Evolutionary conservation across 495 filamentous ascomycete genomes (phyloP), one percentile per base, ranked within the genome.

Genomic region (Apiosordaria backusii): DNA sequence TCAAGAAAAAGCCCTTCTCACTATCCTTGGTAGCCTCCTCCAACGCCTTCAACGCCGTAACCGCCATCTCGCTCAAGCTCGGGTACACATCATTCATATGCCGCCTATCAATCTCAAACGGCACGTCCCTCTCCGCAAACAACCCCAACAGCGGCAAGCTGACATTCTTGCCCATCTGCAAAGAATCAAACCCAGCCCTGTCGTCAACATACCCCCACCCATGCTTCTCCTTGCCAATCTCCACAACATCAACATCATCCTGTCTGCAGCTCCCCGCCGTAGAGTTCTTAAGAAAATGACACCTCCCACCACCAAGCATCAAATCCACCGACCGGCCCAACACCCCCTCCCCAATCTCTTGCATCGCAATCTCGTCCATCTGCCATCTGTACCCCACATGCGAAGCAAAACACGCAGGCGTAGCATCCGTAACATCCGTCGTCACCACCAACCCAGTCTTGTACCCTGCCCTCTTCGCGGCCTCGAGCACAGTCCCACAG

Each of bases 1-100:
- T 96, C 65, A 99, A 76, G 80, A 99, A 98, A 83, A 99, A 99
- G 1, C 95, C 95, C 76, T 97, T 86, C 24, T 97, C 92, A 62
- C 85, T 91, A 72, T 92, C 84, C 72, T 86, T 81, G 0, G 96
- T 98, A 0, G 94, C 96, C n/a, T 87, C 85, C 66, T 88, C 87
- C 18, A 99, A 83, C 2, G 89, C 88, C 27, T 79, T 86, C 65
- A 98, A 72, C 3, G 96, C 96, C 23, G 90, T 90, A 64, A 83
- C 82, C 2, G 96, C 85, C 95, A 97, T 98, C 76, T 97, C 94
- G 70, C 91, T 90, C 40, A 98, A 80, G 26, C 91, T 92, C 6
- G 95, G 96, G 70, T 97, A 98, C 3, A 86, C 77, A 57, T 93
- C 87, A 27, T 90, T 83, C 80, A 91, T 85, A 68, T 85, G 84